A percentile compares a stretch with the other conserved stretches of the same genome.
Evolutionary conservation across 495 filamentous ascomycete species (phyloP).

Genomic region (Xylaria longipes): DNA sequence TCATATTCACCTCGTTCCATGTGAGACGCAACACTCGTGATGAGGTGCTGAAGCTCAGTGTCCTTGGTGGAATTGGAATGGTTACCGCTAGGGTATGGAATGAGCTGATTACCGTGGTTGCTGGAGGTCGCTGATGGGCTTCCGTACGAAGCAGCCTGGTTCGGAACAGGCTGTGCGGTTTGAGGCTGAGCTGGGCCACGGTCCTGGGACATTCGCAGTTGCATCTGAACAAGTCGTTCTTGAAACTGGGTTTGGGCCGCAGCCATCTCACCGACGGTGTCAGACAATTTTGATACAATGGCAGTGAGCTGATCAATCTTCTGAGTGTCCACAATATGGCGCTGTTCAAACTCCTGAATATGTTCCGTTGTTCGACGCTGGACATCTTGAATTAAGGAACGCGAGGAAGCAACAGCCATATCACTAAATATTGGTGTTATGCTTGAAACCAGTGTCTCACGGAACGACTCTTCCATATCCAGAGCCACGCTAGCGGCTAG

Average conservation of each 20-base stretch:
- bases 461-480: slow-evolving; percentile 72
- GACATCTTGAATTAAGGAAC: slow-evolving; percentile 67
- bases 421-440: slow-evolving; percentile 71
- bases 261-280: slow-evolving; percentile 75
- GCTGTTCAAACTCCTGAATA: slow-evolving; percentile 69
- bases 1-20: slow-evolving; percentile 73
- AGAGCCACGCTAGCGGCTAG: slow-evolving; percentile 68
- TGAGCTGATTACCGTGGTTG: slow-evolving; percentile 37
- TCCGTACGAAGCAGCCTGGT: slow-evolving; percentile 37
- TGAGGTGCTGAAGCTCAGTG: slow-evolving; percentile 68
- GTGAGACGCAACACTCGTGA: slow-evolving; percentile 67
- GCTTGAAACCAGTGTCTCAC: slow-evolving; percentile 62
- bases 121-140: slow-evolving; percentile 39
- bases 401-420: slow-evolving; percentile 56
- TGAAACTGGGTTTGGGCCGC: slow-evolving; percentile 68
- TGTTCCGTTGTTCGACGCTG: slow-evolving; percentile 68
- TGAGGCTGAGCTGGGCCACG: slow-evolving; percentile 30
- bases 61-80: slow-evolving; percentile 49
- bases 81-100: slow-evolving; percentile 43
- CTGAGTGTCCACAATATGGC: slow-evolving; percentile 69
- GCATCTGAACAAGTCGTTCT: slow-evolving; percentile 62
- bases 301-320: slow-evolving; percentile 86
- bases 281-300: slow-evolving; percentile 71
- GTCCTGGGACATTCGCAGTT: slow-evolving; percentile 49
- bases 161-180: slow-evolving; percentile 28